phyloP scores from a whole-genome alignment of 2,329 filamentous ascomycete species.

The Lachnum nothofagi region DNA sequence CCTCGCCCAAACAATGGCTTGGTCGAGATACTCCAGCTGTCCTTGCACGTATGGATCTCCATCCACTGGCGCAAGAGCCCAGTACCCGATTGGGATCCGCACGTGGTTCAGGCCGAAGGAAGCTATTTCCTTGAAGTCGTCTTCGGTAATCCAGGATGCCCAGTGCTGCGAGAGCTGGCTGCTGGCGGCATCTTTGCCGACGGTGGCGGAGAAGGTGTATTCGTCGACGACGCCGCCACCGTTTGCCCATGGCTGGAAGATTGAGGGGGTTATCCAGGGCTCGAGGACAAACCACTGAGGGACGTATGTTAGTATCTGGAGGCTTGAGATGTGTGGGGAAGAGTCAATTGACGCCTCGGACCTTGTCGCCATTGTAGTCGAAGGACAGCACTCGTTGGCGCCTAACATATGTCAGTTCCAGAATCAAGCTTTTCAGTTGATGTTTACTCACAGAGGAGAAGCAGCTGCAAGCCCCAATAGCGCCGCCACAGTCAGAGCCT shows the following conservation, averaged over 20 bases:
- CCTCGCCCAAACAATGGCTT: conserved; percentile 55
- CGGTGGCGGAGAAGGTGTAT: conserved; percentile 36
- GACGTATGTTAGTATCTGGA: not conserved
- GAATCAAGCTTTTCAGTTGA: not conserved
- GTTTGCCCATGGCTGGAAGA: conserved; percentile 39
- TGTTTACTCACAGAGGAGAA: conserved; percentile 20
- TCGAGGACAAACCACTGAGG: conserved; percentile 28
- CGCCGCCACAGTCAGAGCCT: conserved; percentile 13
- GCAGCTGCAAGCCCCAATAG: conserved; percentile 14
- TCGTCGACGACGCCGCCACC: conserved; percentile 32
- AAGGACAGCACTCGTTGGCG: conserved; percentile 38
- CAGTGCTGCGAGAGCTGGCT: conserved; percentile 50
- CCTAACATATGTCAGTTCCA: conserved; percentile 13
- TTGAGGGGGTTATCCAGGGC: conserved; percentile 52
- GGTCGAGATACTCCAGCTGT: conserved; percentile 52
- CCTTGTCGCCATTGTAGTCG: conserved; percentile 48
- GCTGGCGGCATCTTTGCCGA: conserved; percentile 43
- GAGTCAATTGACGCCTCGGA: conserved; percentile 62
- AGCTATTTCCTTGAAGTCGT: conserved; percentile 40
- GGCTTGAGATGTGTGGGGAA: conserved; percentile 34
- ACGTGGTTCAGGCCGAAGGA: conserved; percentile 54
- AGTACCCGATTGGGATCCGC: conserved; percentile 62
- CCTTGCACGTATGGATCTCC: conserved; percentile 59
- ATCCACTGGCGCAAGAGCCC: conserved; percentile 50
- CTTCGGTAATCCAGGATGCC: conserved; percentile 47